Evolutionary conservation across 306 rosid genomes (phyloP).

Genomic region (Fragaria ananassa): DNA sequence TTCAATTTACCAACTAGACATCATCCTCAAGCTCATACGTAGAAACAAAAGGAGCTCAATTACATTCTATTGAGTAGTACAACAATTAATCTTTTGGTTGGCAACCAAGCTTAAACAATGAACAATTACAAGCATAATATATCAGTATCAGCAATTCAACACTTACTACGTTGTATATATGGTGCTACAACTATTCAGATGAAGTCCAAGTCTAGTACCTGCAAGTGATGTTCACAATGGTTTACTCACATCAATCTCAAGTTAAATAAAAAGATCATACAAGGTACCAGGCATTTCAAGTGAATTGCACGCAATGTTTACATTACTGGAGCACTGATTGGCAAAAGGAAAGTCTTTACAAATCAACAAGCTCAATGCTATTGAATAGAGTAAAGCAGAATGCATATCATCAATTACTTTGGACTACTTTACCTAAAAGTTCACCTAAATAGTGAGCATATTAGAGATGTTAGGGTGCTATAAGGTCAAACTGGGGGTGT

Average conservation of each 20-base stretch:
- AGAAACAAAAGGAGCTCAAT: background rate
- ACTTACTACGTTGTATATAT: background rate
- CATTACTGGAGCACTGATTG: background rate
- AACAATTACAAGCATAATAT: background rate
- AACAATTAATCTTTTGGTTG: background rate
- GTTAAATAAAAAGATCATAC: slow-evolving; percentile 1
- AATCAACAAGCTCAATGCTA: background rate
- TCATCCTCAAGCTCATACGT: no score
- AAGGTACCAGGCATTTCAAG: slow-evolving; percentile 7
- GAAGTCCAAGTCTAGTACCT: slow-evolving; percentile 14
- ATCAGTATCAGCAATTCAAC: slow-evolving; percentile 13
- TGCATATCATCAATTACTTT: background rate
- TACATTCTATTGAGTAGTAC: background rate
- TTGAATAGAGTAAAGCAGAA: background rate
- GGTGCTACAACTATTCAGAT: background rate
- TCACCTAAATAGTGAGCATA: background rate
- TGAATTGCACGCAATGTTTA: background rate
- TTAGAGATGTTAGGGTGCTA: background rate
- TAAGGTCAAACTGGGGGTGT: background rate
- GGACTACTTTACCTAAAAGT: background rate
- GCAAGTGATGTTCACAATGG: slow-evolving; percentile 19
- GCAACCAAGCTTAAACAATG: background rate
- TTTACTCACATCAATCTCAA: background rate
- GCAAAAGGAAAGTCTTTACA: background rate
- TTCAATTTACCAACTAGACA: no score